These are phyloP conservation scores for Cytospora piceae DNA, from an alignment of 2,329 filamentous ascomycete species.

Conservation along the genomic window DNA sequence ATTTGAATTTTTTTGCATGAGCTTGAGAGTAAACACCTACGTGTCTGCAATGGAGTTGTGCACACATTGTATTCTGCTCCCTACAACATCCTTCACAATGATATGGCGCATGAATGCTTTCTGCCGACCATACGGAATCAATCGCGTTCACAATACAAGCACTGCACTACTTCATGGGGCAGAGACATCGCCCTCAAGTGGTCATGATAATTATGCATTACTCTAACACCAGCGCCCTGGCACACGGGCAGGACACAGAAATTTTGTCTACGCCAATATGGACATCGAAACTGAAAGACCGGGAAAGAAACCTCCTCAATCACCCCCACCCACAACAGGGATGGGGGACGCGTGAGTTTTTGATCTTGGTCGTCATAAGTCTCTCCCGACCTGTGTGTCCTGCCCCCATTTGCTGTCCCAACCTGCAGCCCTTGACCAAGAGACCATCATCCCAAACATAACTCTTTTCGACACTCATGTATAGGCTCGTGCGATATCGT, in stretches of 20 bases:
- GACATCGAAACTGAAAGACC: constrained; percentile 26
- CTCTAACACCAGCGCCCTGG: constrained; percentile 19
- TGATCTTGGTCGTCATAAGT: constrained; percentile 24
- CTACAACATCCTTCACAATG: too few relatives aligned
- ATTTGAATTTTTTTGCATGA: too few relatives aligned
- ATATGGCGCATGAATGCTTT: too few relatives aligned
- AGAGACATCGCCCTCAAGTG: neutral
- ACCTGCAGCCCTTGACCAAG: constrained; percentile 7
- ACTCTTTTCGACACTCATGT: constrained; percentile 21
- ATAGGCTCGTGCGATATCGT: neutral
- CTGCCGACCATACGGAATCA: too few relatives aligned
- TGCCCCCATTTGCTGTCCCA: constrained; percentile 13
- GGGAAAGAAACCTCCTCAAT: constrained; percentile 6
- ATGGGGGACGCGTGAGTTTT: constrained; percentile 7
- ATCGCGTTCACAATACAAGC: neutral
- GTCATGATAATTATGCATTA: constrained; percentile 29
- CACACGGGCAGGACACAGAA: constrained; percentile 13
- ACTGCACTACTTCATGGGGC: neutral
- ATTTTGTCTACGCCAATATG: constrained; percentile 27
- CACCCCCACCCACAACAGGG: constrained; percentile 4
- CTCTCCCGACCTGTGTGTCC: constrained; percentile 18
- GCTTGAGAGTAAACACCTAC: too few relatives aligned
- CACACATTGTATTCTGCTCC: too few relatives aligned
- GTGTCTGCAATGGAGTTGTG: too few relatives aligned
- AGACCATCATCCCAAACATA: constrained; percentile 22